Conservation (phyloP, 140 eudicot species). For the Cichorium intybus region DNA sequence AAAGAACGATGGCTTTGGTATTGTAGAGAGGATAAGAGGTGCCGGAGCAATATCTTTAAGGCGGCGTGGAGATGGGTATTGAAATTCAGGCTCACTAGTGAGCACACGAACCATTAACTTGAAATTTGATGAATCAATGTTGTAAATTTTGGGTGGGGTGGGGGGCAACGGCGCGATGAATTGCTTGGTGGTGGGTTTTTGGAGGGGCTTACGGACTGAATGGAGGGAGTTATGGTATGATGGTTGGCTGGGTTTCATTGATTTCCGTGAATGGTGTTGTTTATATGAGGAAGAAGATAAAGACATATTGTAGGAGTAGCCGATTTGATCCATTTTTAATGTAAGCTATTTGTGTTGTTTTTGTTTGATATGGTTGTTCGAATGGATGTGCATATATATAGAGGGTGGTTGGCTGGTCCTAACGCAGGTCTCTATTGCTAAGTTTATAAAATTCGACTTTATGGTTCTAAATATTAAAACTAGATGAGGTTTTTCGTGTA, state of each 20-base stretch:
- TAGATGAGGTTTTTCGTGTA: too few relatives aligned
- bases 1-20: background rate
- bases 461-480: too few relatives aligned
- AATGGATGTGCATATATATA: conserved; percentile 3
- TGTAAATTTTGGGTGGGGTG: conserved; percentile 36
- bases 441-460: too few relatives aligned
- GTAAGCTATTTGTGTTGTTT: background rate
- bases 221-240: conserved; percentile 24
- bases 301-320: conserved; percentile 12
- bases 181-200: conserved; percentile 17
- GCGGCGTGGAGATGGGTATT: conserved; percentile 15
- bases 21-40: background rate
- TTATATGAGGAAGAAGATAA: conserved; percentile 13
- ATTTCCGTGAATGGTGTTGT: background rate
- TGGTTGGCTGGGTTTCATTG: background rate
- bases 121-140: conserved; percentile 30
- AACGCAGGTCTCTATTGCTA: too few relatives aligned
- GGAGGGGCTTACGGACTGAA: conserved; percentile 22
- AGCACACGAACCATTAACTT: conserved; percentile 38
- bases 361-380: background rate
- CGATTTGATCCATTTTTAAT: conserved; percentile 13
- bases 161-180: conserved; percentile 40
- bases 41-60: conserved; percentile 36
- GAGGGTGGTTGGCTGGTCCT: too few relatives aligned
- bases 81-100: conserved; percentile 25